These are phyloP conservation scores for Syzygium grande DNA, from an alignment of 345 rosid species.

Conservation along the genomic window DNA sequence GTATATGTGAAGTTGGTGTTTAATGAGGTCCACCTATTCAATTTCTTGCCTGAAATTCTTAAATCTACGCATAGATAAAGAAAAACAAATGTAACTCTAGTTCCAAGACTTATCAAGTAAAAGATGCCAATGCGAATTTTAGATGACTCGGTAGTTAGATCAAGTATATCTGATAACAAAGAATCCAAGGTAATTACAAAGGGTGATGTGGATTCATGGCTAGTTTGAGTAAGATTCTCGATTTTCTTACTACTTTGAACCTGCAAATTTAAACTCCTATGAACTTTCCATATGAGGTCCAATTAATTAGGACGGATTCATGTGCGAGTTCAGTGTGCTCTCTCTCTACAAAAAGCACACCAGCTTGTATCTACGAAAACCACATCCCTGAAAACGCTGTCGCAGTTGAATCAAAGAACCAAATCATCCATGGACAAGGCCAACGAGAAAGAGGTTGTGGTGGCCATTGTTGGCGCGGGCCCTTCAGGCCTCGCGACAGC, in stretches of 20 bases:
- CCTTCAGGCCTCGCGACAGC: constrained; percentile 53
- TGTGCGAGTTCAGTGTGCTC: not conserved
- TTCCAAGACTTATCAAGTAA: not conserved
- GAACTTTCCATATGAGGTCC: not conserved
- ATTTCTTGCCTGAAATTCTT: too few species aligned
- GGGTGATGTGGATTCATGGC: too few species aligned
- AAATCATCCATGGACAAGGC: not conserved
- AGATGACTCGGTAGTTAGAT: too few species aligned
- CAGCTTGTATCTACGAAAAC: not conserved
- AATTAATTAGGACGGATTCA: not conserved
- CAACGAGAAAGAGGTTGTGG: not conserved
- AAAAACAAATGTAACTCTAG: not conserved
- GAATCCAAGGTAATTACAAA: too few species aligned
- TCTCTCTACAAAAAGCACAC: not conserved
- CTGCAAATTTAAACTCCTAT: not conserved
- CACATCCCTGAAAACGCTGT: not conserved
- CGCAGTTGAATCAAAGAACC: not conserved
- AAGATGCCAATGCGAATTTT: too few species aligned
- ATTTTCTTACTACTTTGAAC: not conserved
- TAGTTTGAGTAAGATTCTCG: not conserved
- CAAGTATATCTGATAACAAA: too few species aligned
- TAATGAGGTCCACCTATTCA: too few species aligned
- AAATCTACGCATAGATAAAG: too few species aligned
- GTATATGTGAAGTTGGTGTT: too few species aligned
- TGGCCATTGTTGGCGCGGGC: constrained; percentile 47